Conservation (phyloP, 345 rosid species). For the Corchorus olitorius region DNA sequence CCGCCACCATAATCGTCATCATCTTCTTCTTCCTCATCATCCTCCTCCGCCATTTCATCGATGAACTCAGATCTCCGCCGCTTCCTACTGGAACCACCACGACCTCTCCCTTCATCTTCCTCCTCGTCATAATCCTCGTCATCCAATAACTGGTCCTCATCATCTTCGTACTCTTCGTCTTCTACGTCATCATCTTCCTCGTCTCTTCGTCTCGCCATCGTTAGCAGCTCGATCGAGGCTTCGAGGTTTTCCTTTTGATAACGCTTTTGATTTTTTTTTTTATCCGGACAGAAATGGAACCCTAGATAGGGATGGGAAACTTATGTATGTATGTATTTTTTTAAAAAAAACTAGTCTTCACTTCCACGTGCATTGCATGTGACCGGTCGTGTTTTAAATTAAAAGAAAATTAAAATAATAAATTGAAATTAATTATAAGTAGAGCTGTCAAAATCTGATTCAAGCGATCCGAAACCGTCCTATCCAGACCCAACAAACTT, state of each 20-base stretch:
- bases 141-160: conserved; percentile 38
- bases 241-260: conserved; percentile 1
- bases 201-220: conserved; percentile 54
- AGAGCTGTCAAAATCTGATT: too few relatives aligned
- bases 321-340: neutral
- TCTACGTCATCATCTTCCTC: conserved; percentile 44
- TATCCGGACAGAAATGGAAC: neutral
- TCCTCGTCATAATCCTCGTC: conserved; percentile 17
- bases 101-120: conserved; percentile 26
- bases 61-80: conserved; percentile 77
- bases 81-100: conserved; percentile 45
- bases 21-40: conserved; percentile 71
- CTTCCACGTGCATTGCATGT: too few relatives aligned
- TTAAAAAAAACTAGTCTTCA: too few relatives aligned
- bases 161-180: conserved; percentile 59
- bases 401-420: too few relatives aligned
- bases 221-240: conserved; percentile 30
- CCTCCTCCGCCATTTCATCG: conserved; percentile 90
- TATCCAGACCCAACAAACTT: too few relatives aligned
- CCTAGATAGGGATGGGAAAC: conserved; percentile 7
- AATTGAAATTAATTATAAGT: too few relatives aligned
- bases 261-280: too few relatives aligned
- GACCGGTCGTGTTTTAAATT: too few relatives aligned
- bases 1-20: conserved; percentile 63
- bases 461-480: too few relatives aligned